Conservation (phyloP, 2,329 filamentous ascomycete genomes). For the Penicillium griseofulvum region DNA sequence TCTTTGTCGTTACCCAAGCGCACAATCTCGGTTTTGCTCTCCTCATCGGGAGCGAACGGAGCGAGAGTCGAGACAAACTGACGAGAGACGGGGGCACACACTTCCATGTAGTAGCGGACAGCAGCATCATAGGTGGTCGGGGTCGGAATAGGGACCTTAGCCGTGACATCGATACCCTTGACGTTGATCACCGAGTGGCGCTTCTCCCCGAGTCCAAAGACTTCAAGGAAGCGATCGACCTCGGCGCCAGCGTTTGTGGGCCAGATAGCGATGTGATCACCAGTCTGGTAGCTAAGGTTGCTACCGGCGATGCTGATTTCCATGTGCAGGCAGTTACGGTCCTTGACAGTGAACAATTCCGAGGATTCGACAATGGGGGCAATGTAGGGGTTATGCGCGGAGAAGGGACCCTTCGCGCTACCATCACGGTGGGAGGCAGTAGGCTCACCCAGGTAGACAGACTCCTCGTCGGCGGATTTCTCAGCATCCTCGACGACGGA, state of each 20-base stretch:
- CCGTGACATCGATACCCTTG: slow-evolving; percentile 88
- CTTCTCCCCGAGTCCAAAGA: slow-evolving; percentile 74
- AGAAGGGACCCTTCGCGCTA: slow-evolving; percentile 80
- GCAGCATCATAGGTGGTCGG: slow-evolving; percentile 96
- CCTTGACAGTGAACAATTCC: slow-evolving; percentile 85
- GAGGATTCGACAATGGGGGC: slow-evolving; percentile 87
- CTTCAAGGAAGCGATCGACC: slow-evolving; percentile 81
- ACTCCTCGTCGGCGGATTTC: slow-evolving; percentile 69
- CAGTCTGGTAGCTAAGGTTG: slow-evolving; percentile 89
- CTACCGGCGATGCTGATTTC: slow-evolving; percentile 89
- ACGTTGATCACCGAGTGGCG: slow-evolving; percentile 79
- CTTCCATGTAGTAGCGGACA: slow-evolving; percentile 93
- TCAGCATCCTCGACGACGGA: slow-evolving; percentile 73
- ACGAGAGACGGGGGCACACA: slow-evolving; percentile 90
- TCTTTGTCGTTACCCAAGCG: slow-evolving; percentile 91
- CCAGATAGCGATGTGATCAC: slow-evolving; percentile 97
- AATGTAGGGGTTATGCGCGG: slow-evolving; percentile 95
- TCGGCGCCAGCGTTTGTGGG: slow-evolving; percentile 91
- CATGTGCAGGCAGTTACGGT: slow-evolving; percentile 93
- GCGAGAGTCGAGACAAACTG: slow-evolving; percentile 87
- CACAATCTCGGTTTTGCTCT: slow-evolving; percentile 80
- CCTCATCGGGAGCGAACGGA: slow-evolving; percentile 83
- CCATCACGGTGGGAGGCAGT: slow-evolving; percentile 95
- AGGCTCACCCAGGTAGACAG: slow-evolving; percentile 92
- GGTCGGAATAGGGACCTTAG: slow-evolving; percentile 95